phyloP scores from a whole-genome alignment of 192 early-diverging fungal genomes.

The Cetraspora pellucida region DNA sequence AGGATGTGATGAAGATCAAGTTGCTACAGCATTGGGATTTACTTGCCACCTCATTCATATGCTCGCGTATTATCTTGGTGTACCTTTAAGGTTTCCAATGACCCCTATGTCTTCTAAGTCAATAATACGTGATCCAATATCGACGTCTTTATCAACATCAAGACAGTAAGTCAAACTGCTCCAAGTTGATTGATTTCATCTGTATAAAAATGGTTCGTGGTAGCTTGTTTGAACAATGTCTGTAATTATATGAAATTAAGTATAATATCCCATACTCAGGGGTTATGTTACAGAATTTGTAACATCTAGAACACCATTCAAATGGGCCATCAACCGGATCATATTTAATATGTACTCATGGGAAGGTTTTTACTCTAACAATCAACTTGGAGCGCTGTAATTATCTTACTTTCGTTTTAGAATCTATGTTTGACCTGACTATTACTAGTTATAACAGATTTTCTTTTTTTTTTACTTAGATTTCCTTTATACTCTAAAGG shows the following conservation, averaged over 20 bases:
- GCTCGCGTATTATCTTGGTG: conserved; percentile 69
- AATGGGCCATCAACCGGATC: conserved; percentile 12
- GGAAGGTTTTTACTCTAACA: conserved; percentile 28
- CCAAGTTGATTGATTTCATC: conserved; percentile 39
- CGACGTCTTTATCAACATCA: conserved; percentile 38
- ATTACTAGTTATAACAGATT: background rate
- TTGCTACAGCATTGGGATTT: conserved; percentile 73
- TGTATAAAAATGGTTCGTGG: background rate
- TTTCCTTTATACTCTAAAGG: conserved; percentile 77
- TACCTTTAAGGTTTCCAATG: conserved; percentile 76
- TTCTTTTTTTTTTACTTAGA: conserved; percentile 42
- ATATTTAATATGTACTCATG: background rate
- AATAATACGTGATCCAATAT: conserved; percentile 56
- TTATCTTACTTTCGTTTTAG: conserved; percentile 19
- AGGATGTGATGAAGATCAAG: conserved; percentile 59
- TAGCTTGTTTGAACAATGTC: background rate
- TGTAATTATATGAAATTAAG: background rate
- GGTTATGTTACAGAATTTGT: conserved; percentile 15
- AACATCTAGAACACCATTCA: conserved; percentile 3
- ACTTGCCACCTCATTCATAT: conserved; percentile 67
- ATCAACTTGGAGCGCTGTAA: conserved; percentile 38
- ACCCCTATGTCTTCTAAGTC: conserved; percentile 75
- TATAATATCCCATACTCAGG: conserved; percentile 16
- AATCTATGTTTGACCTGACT: conserved; percentile 8
- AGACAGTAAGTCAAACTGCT: conserved; percentile 42